Base-by-base conservation (phyloP, 1,284 basidiomycete genomes). In the Ganoderma multipileum region DNA sequence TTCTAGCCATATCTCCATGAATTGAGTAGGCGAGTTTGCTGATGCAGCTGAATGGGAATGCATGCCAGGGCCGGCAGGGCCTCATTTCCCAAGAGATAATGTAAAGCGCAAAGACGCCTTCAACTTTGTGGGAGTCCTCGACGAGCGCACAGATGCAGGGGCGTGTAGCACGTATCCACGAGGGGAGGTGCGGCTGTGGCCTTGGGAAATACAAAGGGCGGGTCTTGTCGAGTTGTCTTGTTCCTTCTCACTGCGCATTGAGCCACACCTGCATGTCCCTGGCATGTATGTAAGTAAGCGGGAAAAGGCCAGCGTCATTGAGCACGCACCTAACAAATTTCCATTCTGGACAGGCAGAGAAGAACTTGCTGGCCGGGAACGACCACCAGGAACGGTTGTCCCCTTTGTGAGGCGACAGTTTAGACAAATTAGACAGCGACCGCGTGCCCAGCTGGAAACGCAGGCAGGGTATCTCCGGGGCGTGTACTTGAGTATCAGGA, bases 381-480 rank as follows among this genome's bases (percentile, higher is more conserved):
- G 14, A 38, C 58, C 42, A 30, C 18, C 42, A 59, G 64, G 64
- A 23, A 65, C 64, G 14, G n/a, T 8, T 16, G 28, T n/a, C 50
- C 44, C 50, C 38, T 57, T 41, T 14, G 52, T 57, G 63, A 42
- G 55, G 54, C 55, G 39, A 42, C 41, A 59, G 52, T 18, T 58
- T 23, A 38, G 47, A 44, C 23, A 55, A 18, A 52, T 9, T 9
- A 26, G 57, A 58, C 58, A 60, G 58, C 26, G 23, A 39, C 38
- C 23, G n/a, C 38, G 38, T 38, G 58, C 23, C n/a, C 58, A 60
- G 38, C 6, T 60, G 58, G 8, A 16, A 39, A 60, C 58, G 23
- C 18, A n/a, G 28, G 52, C 23, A 57, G 64, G 64, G 62, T 66
- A 59, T 65, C 52, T 30, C 63, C 67, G 67, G 65, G 44, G 42